phyloP scores from a whole-genome alignment of 768 basidiomycete species.

The Amanita phalloides region DNA sequence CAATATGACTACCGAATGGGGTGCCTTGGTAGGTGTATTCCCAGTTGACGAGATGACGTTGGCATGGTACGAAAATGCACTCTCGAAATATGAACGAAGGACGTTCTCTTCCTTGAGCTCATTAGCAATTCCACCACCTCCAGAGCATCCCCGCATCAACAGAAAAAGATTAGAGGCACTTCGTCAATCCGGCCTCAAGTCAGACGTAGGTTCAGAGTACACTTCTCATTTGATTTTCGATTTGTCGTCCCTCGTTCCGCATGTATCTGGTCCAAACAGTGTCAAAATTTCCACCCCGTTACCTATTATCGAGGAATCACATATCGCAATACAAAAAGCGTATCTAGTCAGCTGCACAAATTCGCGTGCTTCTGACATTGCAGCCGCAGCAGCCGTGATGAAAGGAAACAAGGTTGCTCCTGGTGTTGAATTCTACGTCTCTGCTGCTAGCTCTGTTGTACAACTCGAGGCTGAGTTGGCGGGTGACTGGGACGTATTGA shows the following conservation, averaged over 20 bases:
- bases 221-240: slow-evolving; percentile 85
- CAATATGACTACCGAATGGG: slow-evolving; percentile 99
- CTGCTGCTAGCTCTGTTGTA: slow-evolving; percentile 87
- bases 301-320: slow-evolving; percentile 62
- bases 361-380: slow-evolving; percentile 89
- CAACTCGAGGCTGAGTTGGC: slow-evolving; percentile 79
- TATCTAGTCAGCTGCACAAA: slow-evolving; percentile 99
- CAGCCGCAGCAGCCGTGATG: slow-evolving; percentile 86
- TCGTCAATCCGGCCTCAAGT: slow-evolving; percentile 37
- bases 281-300: slow-evolving; percentile 96
- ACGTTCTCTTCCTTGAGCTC: slow-evolving; percentile 51
- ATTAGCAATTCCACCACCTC: slow-evolving; percentile 53
- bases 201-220: slow-evolving; percentile 75
- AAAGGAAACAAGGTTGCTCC: slow-evolving; percentile 70
- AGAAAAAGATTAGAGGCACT: slow-evolving; percentile 57
- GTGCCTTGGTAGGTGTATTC: slow-evolving; percentile 92
- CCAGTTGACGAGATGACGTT: slow-evolving; percentile 78
- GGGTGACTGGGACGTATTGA: slow-evolving; percentile 83
- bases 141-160: slow-evolving; percentile 84
- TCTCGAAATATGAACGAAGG: slow-evolving; percentile 66
- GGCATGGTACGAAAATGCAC: slow-evolving; percentile 72
- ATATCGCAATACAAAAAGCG: slow-evolving; percentile 87
- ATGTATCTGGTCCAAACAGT: slow-evolving; percentile 95
- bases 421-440: slow-evolving; percentile 95
- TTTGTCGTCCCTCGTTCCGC: slow-evolving; percentile 87